Conservation (phyloP, 2,329 filamentous ascomycete genomes). For the Alternaria incomplexa region DNA sequence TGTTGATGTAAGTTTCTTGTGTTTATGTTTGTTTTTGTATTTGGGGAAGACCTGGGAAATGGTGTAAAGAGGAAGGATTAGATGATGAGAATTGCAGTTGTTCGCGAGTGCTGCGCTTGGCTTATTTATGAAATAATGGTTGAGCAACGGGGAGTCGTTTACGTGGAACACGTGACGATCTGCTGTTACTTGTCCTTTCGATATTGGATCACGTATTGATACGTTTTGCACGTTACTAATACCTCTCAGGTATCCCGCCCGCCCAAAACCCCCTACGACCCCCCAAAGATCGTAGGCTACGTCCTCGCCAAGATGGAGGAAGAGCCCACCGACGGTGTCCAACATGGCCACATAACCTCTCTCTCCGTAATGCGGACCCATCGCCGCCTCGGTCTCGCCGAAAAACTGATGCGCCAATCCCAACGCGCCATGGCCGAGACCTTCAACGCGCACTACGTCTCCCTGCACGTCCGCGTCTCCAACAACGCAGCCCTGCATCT, state of each 20-base stretch:
- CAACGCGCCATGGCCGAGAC: slow-evolving; percentile 97
- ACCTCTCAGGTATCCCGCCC: slow-evolving; percentile 69
- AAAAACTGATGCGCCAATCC: slow-evolving; percentile 96
- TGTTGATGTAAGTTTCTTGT: slow-evolving; percentile 67
- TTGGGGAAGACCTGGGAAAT: background rate
- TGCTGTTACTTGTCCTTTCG: background rate
- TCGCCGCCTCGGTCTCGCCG: slow-evolving; percentile 85
- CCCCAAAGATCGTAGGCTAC: slow-evolving; percentile 97
- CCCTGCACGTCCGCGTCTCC: slow-evolving; percentile 91
- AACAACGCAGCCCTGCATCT: slow-evolving; percentile 90
- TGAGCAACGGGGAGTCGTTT: background rate
- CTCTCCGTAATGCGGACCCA: slow-evolving; percentile 97
- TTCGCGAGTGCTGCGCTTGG: too few relatives aligned
- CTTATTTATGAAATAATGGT: background rate
- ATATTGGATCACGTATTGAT: too few relatives aligned
- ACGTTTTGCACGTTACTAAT: background rate
- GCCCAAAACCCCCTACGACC: slow-evolving; percentile 78
- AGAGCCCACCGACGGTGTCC: slow-evolving; percentile 87
- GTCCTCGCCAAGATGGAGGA: slow-evolving; percentile 99
- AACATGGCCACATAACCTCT: slow-evolving; percentile 95
- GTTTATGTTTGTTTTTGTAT: background rate
- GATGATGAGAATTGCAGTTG: background rate
- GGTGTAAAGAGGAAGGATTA: background rate
- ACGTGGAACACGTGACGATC: background rate
- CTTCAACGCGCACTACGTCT: slow-evolving; percentile 89